Base-by-base conservation (phyloP, 495 filamentous ascomycete species). In the Mytilinidion resinicola region DNA sequence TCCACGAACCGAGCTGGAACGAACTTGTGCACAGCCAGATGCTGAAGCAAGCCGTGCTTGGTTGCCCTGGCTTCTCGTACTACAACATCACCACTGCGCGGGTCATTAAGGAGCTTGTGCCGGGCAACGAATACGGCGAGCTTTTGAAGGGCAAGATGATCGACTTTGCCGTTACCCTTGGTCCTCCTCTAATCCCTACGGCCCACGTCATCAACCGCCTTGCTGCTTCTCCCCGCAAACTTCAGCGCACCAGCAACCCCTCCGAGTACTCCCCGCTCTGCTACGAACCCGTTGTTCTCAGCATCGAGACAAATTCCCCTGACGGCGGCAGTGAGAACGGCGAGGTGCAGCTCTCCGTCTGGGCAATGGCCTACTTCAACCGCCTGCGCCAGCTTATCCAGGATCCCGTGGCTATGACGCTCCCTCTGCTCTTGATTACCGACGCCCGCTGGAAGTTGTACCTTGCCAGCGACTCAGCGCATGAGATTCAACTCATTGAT, bases 1-100 rank as follows among this genome's bases (percentile, higher is more conserved):
- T 62, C 55, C 48, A 62, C 49, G 55, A 62, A 42, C 59, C 61
- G 34, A 60, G 43, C 55, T 63, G 61, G 61, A 63, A 63, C 36
- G 51, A 60, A 51, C 56, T 34, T 35, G 61, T 63, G 33, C 61
- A 63, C 56, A 55, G 56, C 56, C 43, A 37, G 38, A 63, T 60
- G 50, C 46, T 63, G 56, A 43, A 55, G 46, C 56, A 57, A 55
- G 56, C 53, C 6, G 56, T 63, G 34, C 39, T 33, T 33, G 36
- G 39, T 39, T 35, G 17, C 56, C 51, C 56, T 50, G 61, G 56
- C 17, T 50, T 63, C 41, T 15, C 20, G 19, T 60, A 63, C 43
- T 41, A 63, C 42, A 63, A 63, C 50, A 55, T 63, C 52, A 63
- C 61, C 35, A 55, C 56, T 51, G 61, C 56, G 46, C 61, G 61